Evolutionary conservation across 2,329 filamentous ascomycete species (phyloP).

Genomic region (Cordyceps fumosorosea): DNA sequence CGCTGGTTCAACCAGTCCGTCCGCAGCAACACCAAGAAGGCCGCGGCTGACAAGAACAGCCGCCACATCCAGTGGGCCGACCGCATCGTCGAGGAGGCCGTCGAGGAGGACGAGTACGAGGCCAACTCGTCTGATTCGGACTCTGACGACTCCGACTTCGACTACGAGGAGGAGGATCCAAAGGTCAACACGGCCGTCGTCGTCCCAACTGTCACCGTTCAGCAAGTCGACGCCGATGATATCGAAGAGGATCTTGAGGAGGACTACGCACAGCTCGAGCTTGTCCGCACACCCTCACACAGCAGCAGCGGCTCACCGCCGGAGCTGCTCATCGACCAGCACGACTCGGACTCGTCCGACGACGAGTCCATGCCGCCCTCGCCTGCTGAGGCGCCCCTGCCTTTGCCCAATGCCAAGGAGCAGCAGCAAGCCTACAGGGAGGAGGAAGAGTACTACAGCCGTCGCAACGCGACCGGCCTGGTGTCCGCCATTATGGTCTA

Average conservation of each 20-base stretch:
- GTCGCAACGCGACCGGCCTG: slow-evolving; percentile 43
- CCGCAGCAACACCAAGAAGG: slow-evolving; percentile 46
- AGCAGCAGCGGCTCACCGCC: slow-evolving; percentile 56
- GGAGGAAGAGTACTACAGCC: slow-evolving; percentile 47
- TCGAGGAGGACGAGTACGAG: slow-evolving; percentile 53
- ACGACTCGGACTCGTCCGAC: slow-evolving; percentile 61
- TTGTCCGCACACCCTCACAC: slow-evolving; percentile 64
- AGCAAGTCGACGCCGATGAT: slow-evolving; percentile 35
- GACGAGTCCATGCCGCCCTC: slow-evolving; percentile 75
- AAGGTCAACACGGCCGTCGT: slow-evolving; percentile 37
- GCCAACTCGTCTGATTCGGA: slow-evolving; percentile 42
- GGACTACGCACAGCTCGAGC: slow-evolving; percentile 57
- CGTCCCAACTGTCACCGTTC: slow-evolving; percentile 36
- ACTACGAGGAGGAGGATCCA: slow-evolving; percentile 49
- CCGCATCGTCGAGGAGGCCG: slow-evolving; percentile 48
- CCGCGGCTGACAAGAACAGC: slow-evolving; percentile 35
- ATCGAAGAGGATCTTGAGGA: slow-evolving; percentile 51
- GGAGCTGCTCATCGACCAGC: slow-evolving; percentile 62
- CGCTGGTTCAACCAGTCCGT: slow-evolving; percentile 97
- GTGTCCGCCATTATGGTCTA: slow-evolving; percentile 53
- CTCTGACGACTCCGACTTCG: slow-evolving; percentile 22
- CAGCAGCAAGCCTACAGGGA: slow-evolving; percentile 35
- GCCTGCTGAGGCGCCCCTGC: slow-evolving; percentile 50
- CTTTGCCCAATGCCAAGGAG: slow-evolving; percentile 42
- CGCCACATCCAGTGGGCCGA: slow-evolving; percentile 86